Evolutionary conservation across 2,329 filamentous ascomycete genomes (phyloP).

Genomic region (Hypomyces rosellus): DNA sequence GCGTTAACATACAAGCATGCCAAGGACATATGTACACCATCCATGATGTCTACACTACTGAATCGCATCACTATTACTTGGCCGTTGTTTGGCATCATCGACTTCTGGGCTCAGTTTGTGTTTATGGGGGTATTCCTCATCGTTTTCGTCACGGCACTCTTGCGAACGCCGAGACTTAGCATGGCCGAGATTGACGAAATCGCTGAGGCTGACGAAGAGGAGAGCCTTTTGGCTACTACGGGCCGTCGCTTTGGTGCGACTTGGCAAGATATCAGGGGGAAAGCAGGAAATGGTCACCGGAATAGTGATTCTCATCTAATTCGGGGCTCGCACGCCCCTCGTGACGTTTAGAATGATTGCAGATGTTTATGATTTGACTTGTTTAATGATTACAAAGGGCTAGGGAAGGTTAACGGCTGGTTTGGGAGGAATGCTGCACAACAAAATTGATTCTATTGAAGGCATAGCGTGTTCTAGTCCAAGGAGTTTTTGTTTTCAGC

Average conservation of each 20-base stretch:
- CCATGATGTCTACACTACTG: constrained; percentile 84
- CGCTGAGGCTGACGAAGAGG: constrained; percentile 86
- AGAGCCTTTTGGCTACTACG: constrained; percentile 80
- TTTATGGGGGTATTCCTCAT: constrained; percentile 81
- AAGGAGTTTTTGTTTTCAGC: background rate
- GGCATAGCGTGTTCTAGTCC: constrained; percentile 1
- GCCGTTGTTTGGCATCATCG: constrained; percentile 86
- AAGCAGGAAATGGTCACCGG: constrained; percentile 12
- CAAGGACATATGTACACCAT: constrained; percentile 79
- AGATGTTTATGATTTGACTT: background rate
- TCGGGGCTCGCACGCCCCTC: background rate
- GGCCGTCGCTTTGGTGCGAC: constrained; percentile 75
- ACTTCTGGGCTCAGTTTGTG: constrained; percentile 93
- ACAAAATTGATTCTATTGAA: background rate
- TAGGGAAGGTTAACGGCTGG: background rate
- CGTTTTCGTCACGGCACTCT: constrained; percentile 70
- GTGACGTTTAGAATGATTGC: background rate
- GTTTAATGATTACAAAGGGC: background rate
- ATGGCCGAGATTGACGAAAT: constrained; percentile 78
- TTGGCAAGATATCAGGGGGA: constrained; percentile 79
- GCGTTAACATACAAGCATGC: constrained; percentile 63
- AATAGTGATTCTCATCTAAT: background rate
- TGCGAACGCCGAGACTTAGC: constrained; percentile 73
- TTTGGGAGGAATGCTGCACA: background rate
- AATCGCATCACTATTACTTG: constrained; percentile 91